Conservation (phyloP, 257 asterid species). For the Thymus quinquecostatus region DNA sequence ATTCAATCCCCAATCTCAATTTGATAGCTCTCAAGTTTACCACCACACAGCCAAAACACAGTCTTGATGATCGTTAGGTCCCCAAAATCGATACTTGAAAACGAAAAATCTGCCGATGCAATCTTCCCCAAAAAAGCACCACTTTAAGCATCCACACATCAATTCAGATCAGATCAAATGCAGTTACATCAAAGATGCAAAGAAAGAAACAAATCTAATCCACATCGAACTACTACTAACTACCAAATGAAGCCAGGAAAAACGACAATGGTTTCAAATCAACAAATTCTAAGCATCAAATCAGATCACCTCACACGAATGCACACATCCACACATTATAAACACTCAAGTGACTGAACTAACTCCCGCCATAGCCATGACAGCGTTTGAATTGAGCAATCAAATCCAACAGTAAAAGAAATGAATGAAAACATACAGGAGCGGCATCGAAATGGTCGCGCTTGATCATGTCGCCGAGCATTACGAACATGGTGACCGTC, state of each 20-base stretch:
- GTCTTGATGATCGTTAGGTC: conserved; percentile 19
- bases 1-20: neutral
- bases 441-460: conserved; percentile 60
- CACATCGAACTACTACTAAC: conserved; percentile 13
- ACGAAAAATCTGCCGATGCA: conserved; percentile 4
- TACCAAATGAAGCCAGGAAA: conserved; percentile 14
- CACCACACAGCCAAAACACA: conserved; percentile 20
- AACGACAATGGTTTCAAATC: conserved; percentile 24
- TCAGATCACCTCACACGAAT: conserved; percentile 13
- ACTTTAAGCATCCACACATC: neutral
- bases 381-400: neutral
- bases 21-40: neutral
- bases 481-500: conserved; percentile 70
- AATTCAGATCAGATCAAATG: conserved; percentile 36
- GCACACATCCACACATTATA: neutral
- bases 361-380: conserved; percentile 21
- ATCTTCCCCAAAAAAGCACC: neutral
- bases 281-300: neutral
- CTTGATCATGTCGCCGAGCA: conserved; percentile 76
- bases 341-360: neutral
- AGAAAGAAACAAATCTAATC: conserved; percentile 29
- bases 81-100: neutral
- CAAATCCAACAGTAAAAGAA: conserved; percentile 25
- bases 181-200: conserved; percentile 26
- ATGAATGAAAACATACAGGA: conserved; percentile 28